Evolutionary conservation across 1,284 basidiomycete genomes (phyloP).

Genomic region (Rhodofomes roseus): DNA sequence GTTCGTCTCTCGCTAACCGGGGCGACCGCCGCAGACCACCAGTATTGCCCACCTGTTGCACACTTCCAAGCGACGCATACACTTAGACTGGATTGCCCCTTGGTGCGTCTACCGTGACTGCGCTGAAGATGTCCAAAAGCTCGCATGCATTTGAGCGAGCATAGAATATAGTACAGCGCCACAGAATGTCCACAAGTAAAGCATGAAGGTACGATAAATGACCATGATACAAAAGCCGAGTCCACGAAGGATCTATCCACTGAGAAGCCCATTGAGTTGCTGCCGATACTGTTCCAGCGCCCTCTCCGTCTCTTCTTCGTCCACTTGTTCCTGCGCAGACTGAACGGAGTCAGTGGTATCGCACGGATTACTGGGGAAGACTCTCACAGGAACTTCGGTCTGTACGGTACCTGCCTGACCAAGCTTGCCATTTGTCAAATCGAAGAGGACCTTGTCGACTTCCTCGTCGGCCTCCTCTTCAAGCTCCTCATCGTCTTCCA

Average conservation of each 20-base stretch:
- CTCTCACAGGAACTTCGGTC: slow-evolving; percentile 75
- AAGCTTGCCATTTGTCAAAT: slow-evolving; percentile 94
- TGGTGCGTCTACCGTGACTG: too few species aligned
- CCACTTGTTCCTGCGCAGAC: slow-evolving; percentile 54
- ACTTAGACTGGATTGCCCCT: too few species aligned
- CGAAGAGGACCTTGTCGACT: slow-evolving; percentile 95
- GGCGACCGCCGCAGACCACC: background rate
- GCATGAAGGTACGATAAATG: background rate
- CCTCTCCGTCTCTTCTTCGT: slow-evolving; percentile 79
- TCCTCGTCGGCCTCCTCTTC: slow-evolving; percentile 97
- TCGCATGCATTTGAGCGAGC: background rate
- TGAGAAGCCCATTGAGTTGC: slow-evolving; percentile 82
- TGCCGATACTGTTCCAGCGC: slow-evolving; percentile 86
- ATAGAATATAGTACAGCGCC: background rate
- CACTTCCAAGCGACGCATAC: too few species aligned
- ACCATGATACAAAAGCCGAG: background rate
- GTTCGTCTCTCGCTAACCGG: background rate
- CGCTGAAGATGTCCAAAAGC: background rate
- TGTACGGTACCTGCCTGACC: slow-evolving; percentile 78
- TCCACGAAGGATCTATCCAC: slow-evolving; percentile 33
- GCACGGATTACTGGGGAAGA: background rate
- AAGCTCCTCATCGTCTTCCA: slow-evolving; percentile 91
- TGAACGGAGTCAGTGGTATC: slow-evolving; percentile 20
- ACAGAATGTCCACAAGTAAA: background rate
- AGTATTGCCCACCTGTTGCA: too few species aligned